These are phyloP conservation scores for Naganishia vishniacii DNA, from an alignment of 768 basidiomycete genomes.

Conservation along the genomic window DNA sequence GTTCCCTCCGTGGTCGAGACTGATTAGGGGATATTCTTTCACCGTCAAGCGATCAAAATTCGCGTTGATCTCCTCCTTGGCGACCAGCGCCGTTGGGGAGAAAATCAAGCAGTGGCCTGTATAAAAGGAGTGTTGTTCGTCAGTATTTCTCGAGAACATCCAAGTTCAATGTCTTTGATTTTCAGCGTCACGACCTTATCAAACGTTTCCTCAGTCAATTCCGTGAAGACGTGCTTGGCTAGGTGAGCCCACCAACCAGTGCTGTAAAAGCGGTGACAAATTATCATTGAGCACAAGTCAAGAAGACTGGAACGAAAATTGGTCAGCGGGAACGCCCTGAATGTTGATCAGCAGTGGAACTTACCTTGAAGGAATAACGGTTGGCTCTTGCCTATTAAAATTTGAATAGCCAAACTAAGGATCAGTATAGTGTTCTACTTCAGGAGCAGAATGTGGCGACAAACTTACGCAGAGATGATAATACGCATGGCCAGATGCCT, in stretches of 20 bases:
- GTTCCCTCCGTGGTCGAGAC: no score
- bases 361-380: slow-evolving; percentile 24
- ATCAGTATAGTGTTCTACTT: not conserved
- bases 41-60: not conserved
- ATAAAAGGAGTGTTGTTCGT: not conserved
- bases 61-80: not conserved
- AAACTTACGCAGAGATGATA: slow-evolving; percentile 21
- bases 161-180: not conserved
- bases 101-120: slow-evolving; percentile 24
- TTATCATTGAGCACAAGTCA: slow-evolving; percentile 25
- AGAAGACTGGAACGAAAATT: not conserved
- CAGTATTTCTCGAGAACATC: not conserved
- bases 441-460: not conserved
- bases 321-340: not conserved
- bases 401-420: no score
- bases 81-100: slow-evolving; percentile 24
- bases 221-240: slow-evolving; percentile 19
- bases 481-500: slow-evolving; percentile 26
- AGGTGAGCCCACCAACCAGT: slow-evolving; percentile 23
- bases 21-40: not conserved
- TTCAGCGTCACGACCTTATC: slow-evolving; percentile 26
- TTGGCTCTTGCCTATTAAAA: slow-evolving; percentile 27
- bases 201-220: slow-evolving; percentile 22
- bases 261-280: slow-evolving; percentile 28
- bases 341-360: not conserved